These are phyloP conservation scores for Tieghemiomyces parasiticus DNA, from an alignment of 192 early-diverging fungal genomes.

Conservation along the genomic window DNA sequence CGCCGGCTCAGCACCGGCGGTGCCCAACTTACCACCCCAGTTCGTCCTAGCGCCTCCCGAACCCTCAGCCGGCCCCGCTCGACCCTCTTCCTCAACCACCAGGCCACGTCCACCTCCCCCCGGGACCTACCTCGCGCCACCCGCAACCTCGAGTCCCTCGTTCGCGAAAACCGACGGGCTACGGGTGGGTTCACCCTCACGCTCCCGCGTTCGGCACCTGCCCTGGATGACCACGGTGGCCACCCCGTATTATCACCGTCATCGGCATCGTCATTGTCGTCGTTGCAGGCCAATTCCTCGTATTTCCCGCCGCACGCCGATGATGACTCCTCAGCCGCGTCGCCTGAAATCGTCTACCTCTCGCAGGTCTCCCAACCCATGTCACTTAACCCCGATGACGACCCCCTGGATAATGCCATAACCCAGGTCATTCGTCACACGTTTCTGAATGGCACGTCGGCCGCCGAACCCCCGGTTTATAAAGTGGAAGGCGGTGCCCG, in stretches of 20 bases:
- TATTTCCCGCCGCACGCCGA: not conserved
- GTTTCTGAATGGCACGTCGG: not conserved
- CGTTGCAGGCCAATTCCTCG: not conserved
- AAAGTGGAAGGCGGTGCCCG: no score
- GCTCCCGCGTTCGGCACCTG: no score
- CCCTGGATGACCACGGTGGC: not conserved
- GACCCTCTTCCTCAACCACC: no score
- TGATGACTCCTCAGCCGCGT: not conserved
- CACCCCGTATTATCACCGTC: not conserved
- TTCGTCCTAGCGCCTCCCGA: no score
- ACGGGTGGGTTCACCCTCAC: no score
- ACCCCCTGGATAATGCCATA: not conserved
- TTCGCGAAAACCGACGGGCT: no score
- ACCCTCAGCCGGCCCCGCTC: no score
- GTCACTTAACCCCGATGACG: not conserved
- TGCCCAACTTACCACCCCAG: no score
- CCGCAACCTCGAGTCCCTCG: no score
- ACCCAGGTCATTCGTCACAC: not conserved
- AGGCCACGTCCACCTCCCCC: no score
- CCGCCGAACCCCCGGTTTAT: no score
- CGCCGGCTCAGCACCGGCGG: not conserved
- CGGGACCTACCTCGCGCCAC: no score
- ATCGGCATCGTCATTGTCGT: not conserved
- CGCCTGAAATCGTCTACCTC: not conserved
- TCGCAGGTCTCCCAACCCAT: not conserved